Base-by-base conservation (phyloP, 2,329 filamentous ascomycete genomes). In the Fusarium multiceps region DNA sequence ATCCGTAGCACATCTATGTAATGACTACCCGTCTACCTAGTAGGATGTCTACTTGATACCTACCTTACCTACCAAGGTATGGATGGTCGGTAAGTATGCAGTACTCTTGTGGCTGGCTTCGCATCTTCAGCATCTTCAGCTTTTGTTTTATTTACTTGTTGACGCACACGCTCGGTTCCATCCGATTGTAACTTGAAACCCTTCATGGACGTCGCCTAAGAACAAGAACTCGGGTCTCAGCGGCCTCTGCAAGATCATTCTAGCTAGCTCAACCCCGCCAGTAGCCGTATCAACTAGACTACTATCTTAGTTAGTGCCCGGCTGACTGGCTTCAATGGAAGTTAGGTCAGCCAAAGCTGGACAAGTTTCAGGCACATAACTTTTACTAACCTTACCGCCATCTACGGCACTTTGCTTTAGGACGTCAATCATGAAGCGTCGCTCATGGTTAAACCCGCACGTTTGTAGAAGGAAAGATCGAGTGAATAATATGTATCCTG, bases 391-490 rank as follows among this genome's bases (percentile, higher is more conserved):
- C 21, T 21, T 46, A 37, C 40, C 32, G 45, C 40, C 46, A 32
- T 48, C 23, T 45, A 21, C 20, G 13, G 11, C 16, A 27, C 23
- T 27, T 21, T 27, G 12, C 48, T 41, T 18, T 21, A 64, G 28
- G 48, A 40, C 41, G 53, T 50, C 23, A 55, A 42, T 23, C 42
- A 56, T 50, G 61, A 53, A 42, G 34, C 25, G 12, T 21, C 37
- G 49, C 13, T 34, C 49, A 27, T n/a, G n/a, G 27, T 18, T 25
- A 18, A 41, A 42, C 21, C 23, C 27, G n/a, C 32, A 14, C 10
- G 23, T 21, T 27, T 47, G 25, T n/a, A 53, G n/a, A 20, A 37
- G 18, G 6, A 7, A 37, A 37, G 7, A 37, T 37, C 34, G 34
- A 37, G 34, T 37, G n/a, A 37, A n/a, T 37, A 37, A 37, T 37